These are phyloP conservation scores for Diplocarpon mali DNA, from an alignment of 2,329 filamentous ascomycete genomes.

Conservation along the genomic window DNA sequence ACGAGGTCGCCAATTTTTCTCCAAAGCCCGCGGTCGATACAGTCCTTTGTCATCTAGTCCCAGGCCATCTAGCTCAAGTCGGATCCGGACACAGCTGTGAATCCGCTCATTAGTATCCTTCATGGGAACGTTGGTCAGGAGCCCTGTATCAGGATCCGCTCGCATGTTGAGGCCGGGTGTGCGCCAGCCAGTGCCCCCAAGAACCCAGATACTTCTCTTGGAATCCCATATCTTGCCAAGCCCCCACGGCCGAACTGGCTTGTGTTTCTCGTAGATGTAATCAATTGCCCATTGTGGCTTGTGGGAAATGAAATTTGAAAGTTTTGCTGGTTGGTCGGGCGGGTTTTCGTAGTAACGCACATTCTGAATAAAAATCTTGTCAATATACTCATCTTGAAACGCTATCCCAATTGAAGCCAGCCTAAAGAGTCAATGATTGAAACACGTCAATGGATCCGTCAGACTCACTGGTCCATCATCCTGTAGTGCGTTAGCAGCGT, in stretches of 20 bases:
- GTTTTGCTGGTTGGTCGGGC: conserved; percentile 8
- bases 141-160: conserved; percentile 30
- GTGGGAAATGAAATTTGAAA: conserved; percentile 13
- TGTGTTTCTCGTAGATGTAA: conserved; percentile 36
- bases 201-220: conserved; percentile 27
- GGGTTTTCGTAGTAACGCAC: conserved; percentile 22
- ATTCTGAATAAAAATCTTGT: conserved; percentile 24
- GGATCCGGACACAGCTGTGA: conserved; percentile 26
- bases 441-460: not conserved
- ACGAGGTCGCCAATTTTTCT: conserved; percentile 20
- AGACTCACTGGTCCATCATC: conserved; percentile 34
- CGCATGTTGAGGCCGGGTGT: conserved; percentile 30
- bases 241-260: conserved; percentile 31
- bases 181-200: conserved; percentile 32
- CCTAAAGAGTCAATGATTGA: not conserved
- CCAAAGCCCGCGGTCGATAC: conserved; percentile 35
- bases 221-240: conserved; percentile 28
- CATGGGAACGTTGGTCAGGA: conserved; percentile 28
- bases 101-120: conserved; percentile 31
- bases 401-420: conserved; percentile 27
- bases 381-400: conserved; percentile 28
- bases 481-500: conserved; percentile 29
- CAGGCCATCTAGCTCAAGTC: conserved; percentile 28
- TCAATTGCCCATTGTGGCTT: conserved; percentile 34
- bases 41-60: conserved; percentile 30